These are phyloP conservation scores for Thielaviopsis punctulata DNA, from an alignment of 2,329 filamentous ascomycete species.

Conservation along the genomic window DNA sequence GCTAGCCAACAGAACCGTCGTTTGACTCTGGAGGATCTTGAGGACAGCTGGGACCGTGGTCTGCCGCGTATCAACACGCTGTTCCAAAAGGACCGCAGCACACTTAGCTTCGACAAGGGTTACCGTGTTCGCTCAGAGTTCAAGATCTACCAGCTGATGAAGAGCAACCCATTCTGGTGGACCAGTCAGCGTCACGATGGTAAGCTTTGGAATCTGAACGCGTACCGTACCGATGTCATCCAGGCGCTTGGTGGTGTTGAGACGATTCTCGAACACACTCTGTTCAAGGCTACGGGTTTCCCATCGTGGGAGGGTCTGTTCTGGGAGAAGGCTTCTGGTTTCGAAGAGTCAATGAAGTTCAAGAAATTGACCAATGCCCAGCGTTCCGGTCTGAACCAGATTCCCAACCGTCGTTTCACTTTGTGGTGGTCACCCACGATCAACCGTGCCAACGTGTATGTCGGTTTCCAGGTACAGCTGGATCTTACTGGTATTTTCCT, in stretches of 20 bases:
- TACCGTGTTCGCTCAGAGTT: conserved; percentile 93
- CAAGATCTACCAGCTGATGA: conserved; percentile 97
- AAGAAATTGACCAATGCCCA: conserved; percentile 98
- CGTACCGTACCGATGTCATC: conserved; percentile 91
- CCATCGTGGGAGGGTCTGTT: conserved; percentile 94
- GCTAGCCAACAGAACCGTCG: conserved; percentile 94
- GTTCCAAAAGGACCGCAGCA: conserved; percentile 97
- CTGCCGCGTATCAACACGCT: conserved; percentile 94
- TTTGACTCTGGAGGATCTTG: conserved; percentile 84
- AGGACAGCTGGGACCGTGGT: conserved; percentile 97
- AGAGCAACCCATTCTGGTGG: conserved; percentile 99
- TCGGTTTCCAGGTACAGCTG: conserved; percentile 97
- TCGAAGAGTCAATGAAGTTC: conserved; percentile 71
- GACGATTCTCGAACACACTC: conserved; percentile 88
- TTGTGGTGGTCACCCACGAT: conserved; percentile 94
- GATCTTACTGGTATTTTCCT: conserved; percentile 97
- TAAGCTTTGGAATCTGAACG: conserved; percentile 93
- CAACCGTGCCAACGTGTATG: conserved; percentile 91
- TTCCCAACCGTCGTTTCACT: conserved; percentile 95
- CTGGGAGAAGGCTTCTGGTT: conserved; percentile 54
- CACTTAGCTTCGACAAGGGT: conserved; percentile 93
- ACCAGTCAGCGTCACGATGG: conserved; percentile 93
- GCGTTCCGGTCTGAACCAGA: conserved; percentile 90
- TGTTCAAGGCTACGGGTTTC: conserved; percentile 95
- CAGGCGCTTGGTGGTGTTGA: conserved; percentile 93